Conservation (phyloP, 805 yeast genomes). For the Limtongia smithiae region DNA sequence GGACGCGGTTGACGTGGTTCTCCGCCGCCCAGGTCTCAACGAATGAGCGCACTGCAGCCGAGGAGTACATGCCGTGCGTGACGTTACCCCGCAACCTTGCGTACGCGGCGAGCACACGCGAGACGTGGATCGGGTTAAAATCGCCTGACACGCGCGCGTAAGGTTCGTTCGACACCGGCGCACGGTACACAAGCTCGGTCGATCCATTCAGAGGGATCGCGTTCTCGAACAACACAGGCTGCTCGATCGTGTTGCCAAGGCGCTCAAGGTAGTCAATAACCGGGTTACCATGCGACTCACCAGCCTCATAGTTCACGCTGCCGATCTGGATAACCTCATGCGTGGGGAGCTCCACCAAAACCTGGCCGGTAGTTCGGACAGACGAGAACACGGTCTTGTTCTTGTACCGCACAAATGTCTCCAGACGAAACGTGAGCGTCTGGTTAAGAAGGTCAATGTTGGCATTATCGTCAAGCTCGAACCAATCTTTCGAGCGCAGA, state of each 20-base stretch:
- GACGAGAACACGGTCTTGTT: conserved; percentile 69
- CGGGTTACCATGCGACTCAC: conserved; percentile 93
- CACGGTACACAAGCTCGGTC: conserved; percentile 42
- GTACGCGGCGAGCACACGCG: conserved; percentile 88
- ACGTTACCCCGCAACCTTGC: conserved; percentile 96
- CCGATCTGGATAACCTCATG: conserved; percentile 85
- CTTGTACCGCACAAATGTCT: conserved; percentile 79
- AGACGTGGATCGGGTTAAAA: conserved; percentile 96
- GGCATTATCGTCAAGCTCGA: conserved; percentile 65
- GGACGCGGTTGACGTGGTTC: conserved; percentile 90
- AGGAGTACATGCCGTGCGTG: conserved; percentile 98
- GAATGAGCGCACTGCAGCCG: conserved; percentile 89
- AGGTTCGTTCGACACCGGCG: conserved; percentile 95
- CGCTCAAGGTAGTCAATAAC: conserved; percentile 90
- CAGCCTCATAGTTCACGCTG: conserved; percentile 80
- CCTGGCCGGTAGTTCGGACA: conserved; percentile 80
- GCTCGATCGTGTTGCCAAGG: conserved; percentile 90
- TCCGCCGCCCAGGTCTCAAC: conserved; percentile 99
- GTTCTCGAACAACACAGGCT: conserved; percentile 85
- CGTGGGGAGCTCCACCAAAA: conserved; percentile 83
- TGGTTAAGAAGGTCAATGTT: conserved; percentile 69
- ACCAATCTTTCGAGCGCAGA: conserved; percentile 95
- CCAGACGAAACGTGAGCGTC: conserved; percentile 82
- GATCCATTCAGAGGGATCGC: conserved; percentile 74
- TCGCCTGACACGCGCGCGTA: conserved; percentile 98